Percentiles rank a stretch among this genome's conserved stretches.
These are phyloP conservation scores for Coprinopsis sp. DNA, from an alignment of 768 basidiomycete genomes.

Conservation along the genomic window DNA sequence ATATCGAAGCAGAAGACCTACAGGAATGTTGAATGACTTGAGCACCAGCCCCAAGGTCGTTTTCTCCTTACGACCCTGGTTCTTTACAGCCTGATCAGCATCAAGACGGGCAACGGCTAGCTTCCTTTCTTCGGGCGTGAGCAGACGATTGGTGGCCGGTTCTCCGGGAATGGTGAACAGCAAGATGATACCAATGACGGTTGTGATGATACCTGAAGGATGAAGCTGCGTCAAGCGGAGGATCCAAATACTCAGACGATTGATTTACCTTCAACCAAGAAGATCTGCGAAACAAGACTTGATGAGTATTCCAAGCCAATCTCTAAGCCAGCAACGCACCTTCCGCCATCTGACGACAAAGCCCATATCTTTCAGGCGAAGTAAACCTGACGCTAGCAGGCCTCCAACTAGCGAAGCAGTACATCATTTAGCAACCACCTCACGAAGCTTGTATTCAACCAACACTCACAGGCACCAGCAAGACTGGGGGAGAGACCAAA, in stretches of 20 bases:
- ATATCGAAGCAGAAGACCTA: background rate
- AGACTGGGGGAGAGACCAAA: conserved; percentile 30
- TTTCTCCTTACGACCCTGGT: conserved; percentile 13
- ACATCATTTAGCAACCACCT: background rate
- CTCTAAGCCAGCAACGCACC: no score
- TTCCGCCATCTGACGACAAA: conserved; percentile 31
- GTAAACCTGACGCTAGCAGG: conserved; percentile 32
- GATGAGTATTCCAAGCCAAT: background rate
- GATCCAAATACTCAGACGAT: background rate
- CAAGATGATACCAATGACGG: conserved; percentile 20
- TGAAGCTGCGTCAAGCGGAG: background rate
- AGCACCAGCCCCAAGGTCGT: conserved; percentile 8
- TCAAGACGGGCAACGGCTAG: conserved; percentile 27
- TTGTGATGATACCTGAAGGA: conserved; percentile 24
- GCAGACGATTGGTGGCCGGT: conserved; percentile 21
- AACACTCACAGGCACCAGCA: conserved; percentile 31
- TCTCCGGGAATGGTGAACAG: conserved; percentile 24
- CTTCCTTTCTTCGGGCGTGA: conserved; percentile 23
- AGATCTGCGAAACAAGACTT: conserved; percentile 24
- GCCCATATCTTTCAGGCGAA: conserved; percentile 29
- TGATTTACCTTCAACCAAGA: conserved; percentile 35
- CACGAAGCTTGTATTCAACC: background rate
- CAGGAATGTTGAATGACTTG: conserved; percentile 17
- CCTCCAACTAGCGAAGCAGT: conserved; percentile 25
- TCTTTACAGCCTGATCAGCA: conserved; percentile 21